These are phyloP conservation scores for Aspergillus sp. DNA, from an alignment of 2,329 filamentous ascomycete genomes.

Conservation along the genomic window DNA sequence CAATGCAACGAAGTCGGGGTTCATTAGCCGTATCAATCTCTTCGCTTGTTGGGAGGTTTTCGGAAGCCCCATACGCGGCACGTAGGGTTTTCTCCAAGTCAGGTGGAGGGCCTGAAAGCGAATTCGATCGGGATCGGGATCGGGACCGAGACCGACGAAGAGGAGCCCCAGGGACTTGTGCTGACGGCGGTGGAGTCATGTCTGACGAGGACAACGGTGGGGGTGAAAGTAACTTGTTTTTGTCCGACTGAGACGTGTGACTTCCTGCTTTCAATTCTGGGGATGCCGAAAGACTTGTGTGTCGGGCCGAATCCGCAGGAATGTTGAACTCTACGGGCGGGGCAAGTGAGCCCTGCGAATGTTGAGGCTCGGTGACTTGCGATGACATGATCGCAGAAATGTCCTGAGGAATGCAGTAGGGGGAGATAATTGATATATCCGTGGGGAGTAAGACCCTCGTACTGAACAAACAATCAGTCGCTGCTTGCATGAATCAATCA, in stretches of 20 bases:
- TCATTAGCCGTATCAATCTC: slow-evolving; percentile 47
- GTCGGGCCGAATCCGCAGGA: slow-evolving; percentile 27
- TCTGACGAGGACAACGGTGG: slow-evolving; percentile 41
- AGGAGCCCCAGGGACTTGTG: slow-evolving; percentile 44
- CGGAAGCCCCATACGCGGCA: slow-evolving; percentile 34
- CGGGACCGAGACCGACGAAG: slow-evolving; percentile 40
- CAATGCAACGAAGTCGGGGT: slow-evolving; percentile 47
- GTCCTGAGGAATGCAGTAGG: slow-evolving; percentile 4
- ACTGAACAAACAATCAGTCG: slow-evolving; percentile 8
- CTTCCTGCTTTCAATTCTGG: slow-evolving; percentile 26
- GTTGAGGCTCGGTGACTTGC: slow-evolving; percentile 19
- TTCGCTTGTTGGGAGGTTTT: slow-evolving; percentile 41
- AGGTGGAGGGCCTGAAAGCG: slow-evolving; percentile 40
- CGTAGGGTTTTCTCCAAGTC: slow-evolving; percentile 37
- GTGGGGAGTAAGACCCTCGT: slow-evolving; percentile 13
- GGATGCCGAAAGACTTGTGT: slow-evolving; percentile 28
- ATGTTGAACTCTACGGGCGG: slow-evolving; percentile 31
- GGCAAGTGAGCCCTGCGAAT: slow-evolving; percentile 28
- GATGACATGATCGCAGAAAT: slow-evolving; percentile 21
- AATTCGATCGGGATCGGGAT: slow-evolving; percentile 34
- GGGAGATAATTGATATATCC: slow-evolving; percentile 3
- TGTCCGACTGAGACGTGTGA: slow-evolving; percentile 27
- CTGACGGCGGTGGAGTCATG: slow-evolving; percentile 57
- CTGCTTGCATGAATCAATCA: slow-evolving; percentile 11
- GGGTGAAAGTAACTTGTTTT: slow-evolving; percentile 32